Percentiles rank a stretch among this genome's conserved stretches.
Evolutionary conservation across 768 basidiomycete species (phyloP).

Genomic region (Kwoniella dendrophila): DNA sequence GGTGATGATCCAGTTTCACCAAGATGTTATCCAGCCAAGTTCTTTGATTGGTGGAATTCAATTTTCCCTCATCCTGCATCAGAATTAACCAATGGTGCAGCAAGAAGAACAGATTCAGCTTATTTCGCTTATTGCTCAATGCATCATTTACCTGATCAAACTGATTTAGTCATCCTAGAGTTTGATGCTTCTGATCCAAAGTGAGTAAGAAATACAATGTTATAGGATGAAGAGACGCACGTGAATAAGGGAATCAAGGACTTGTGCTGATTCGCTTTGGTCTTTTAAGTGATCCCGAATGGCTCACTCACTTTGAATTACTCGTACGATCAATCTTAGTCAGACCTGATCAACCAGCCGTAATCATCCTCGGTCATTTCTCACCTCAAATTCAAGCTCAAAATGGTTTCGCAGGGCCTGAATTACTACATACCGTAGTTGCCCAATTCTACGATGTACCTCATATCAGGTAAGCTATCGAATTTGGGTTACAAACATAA

Average conservation of each 20-base stretch:
- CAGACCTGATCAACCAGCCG: constrained; percentile 85
- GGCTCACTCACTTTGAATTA: constrained; percentile 83
- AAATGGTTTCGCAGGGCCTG: constrained; percentile 85
- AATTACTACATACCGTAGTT: constrained; percentile 83
- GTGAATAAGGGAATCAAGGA: not conserved
- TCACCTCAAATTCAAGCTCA: constrained; percentile 76
- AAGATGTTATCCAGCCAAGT: constrained; percentile 82
- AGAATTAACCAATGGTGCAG: constrained; percentile 96
- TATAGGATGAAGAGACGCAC: not conserved
- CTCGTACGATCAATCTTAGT: constrained; percentile 88
- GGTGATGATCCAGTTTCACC: constrained; percentile 86
- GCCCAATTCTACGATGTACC: constrained; percentile 98
- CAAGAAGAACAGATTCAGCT: constrained; percentile 85
- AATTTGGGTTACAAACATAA: not conserved
- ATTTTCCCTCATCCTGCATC: constrained; percentile 98
- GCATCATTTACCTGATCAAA: constrained; percentile 90
- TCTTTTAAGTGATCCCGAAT: constrained; percentile 65
- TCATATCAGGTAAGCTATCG: constrained; percentile 67
- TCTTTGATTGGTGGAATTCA: constrained; percentile 96
- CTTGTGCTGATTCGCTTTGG: constrained; percentile 12
- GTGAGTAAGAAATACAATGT: constrained; percentile 61
- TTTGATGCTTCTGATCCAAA: constrained; percentile 86
- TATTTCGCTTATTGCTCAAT: constrained; percentile 94
- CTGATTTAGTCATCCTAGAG: constrained; percentile 93
- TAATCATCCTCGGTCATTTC: constrained; percentile 94